Base-by-base conservation (phyloP, 2,329 filamentous ascomycete species). In the Madurella mycetomatis region DNA sequence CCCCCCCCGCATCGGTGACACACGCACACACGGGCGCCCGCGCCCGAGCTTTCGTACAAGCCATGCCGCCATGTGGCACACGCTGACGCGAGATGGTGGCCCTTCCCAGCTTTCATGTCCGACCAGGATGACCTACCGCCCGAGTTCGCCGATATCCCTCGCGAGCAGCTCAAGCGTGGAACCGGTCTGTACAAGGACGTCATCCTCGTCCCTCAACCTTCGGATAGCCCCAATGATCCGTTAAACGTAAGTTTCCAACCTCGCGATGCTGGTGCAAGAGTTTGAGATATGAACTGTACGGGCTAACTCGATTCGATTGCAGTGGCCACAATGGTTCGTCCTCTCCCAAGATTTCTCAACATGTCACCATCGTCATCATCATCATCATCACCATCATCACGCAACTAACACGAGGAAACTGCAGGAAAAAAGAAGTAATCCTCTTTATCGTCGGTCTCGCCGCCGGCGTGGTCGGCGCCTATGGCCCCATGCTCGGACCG, bases 401-500 rank as follows among this genome's bases (percentile, higher is more conserved):
- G 9, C 40, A 12, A 13, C 39, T 43, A 16, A 32, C 34, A 31
- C 18, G 13, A 16, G 58, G 53, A 58, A 70, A 53, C 13, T 12
- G 11, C 34, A 37, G 34, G 34, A 11, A 37, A 37, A 77, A 77
- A 57, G 75, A 78, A 59, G 50, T 71, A 9, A 70, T 76, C 37
- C 70, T 77, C 25, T 63, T 73, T 51, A 74, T 78, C 57, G 72
- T 75, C 4, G 71, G 72, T 32, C 68, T 78, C 45, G 71, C 72
- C 0, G 74, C 76, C 1, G 73, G 71, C 7, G 72, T 79, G 0
- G 74, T 78, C 3, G 76, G 76, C 34, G 76, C 76, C 1, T 79
- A 76, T 55, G 76, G 76, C 1, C 76, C 76, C 0, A 79, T 79
- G 76, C 71, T 79, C 4, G 73, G 71, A 1, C 76, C 76, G 2